Evolutionary conservation across 306 rosid species (phyloP).

Genomic region (Ormosia semicastrata): DNA sequence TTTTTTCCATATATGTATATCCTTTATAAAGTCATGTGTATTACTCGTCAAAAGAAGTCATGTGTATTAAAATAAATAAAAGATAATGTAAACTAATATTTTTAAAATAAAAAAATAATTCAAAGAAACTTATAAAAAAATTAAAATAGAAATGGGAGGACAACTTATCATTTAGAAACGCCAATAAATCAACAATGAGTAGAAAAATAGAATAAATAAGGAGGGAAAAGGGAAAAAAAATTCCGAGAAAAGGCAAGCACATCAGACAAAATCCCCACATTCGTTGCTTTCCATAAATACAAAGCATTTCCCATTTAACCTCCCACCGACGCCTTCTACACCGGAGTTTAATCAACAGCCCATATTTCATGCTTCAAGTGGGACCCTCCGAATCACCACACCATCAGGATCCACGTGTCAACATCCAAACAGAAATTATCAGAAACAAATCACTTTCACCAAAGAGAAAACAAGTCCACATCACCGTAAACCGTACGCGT

Average conservation of each 20-base stretch:
- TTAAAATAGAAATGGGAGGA: neutral
- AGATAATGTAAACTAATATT: neutral
- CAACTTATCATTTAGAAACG: neutral
- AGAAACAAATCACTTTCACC: neutral
- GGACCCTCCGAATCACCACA: constrained; percentile 1
- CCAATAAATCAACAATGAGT: neutral
- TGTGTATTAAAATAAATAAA: neutral
- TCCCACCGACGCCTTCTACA: constrained; percentile 24
- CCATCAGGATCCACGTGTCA: constrained; percentile 26
- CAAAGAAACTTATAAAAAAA: neutral
- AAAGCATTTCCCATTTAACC: neutral
- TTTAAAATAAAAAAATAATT: neutral
- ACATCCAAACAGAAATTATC: neutral
- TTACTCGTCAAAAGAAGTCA: neutral
- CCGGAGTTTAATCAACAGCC: neutral
- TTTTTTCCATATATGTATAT: too few relatives aligned
- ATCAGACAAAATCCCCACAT: constrained; percentile 1
- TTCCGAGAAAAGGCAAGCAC: neutral
- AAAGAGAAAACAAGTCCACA: constrained; percentile 5
- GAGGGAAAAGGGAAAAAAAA: neutral
- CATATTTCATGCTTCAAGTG: neutral
- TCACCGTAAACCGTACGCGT: constrained; percentile 40
- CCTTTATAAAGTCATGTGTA: neutral
- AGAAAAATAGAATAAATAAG: neutral
- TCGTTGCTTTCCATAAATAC: constrained; percentile 23